phyloP scores from a whole-genome alignment of 2,329 filamentous ascomycete genomes.

The Verticillium tricorpus region DNA sequence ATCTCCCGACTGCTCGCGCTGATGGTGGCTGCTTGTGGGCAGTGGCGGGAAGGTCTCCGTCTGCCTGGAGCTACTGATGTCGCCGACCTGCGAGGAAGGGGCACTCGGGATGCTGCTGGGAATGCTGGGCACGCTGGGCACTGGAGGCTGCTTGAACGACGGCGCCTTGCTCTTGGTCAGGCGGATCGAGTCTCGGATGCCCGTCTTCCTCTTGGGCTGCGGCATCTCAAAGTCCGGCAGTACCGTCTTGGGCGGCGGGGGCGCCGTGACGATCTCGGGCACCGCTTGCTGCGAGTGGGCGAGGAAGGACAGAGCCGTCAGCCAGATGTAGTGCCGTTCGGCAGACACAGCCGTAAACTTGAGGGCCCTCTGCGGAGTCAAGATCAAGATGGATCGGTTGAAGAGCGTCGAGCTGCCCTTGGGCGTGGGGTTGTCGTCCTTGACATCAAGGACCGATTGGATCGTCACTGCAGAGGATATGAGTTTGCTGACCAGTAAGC shows the following conservation, averaged over 20 bases:
- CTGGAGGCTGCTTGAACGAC: conserved; percentile 37
- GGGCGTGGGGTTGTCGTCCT: conserved; percentile 83
- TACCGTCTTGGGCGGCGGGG: conserved; percentile 44
- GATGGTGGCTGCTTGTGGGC: conserved; percentile 29
- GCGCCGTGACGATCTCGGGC: conserved; percentile 62
- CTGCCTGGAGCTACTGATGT: conserved; percentile 29
- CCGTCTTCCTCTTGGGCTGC: conserved; percentile 39
- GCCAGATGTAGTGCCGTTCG: conserved; percentile 91
- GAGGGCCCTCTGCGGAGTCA: conserved; percentile 87
- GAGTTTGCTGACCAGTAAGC: conserved; percentile 23
- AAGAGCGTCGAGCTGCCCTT: conserved; percentile 66
- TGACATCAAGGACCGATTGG: conserved; percentile 94
- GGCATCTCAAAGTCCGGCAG: conserved; percentile 48
- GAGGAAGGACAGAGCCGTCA: conserved; percentile 90
- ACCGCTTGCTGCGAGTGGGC: conserved; percentile 82
- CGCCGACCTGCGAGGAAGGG: conserved; percentile 31
- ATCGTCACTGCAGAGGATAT: conserved; percentile 64
- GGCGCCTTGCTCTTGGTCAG: conserved; percentile 69
- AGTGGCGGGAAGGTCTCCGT: conserved; percentile 31
- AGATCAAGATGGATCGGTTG: conserved; percentile 88
- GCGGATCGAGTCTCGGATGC: conserved; percentile 83
- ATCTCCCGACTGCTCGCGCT: conserved; percentile 48
- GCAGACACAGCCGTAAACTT: conserved; percentile 85
- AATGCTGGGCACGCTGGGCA: conserved; percentile 50
- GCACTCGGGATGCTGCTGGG: conserved; percentile 35